These are phyloP conservation scores for Schizophyllum commune DNA, from an alignment of 1,284 basidiomycete species.

Conservation along the genomic window DNA sequence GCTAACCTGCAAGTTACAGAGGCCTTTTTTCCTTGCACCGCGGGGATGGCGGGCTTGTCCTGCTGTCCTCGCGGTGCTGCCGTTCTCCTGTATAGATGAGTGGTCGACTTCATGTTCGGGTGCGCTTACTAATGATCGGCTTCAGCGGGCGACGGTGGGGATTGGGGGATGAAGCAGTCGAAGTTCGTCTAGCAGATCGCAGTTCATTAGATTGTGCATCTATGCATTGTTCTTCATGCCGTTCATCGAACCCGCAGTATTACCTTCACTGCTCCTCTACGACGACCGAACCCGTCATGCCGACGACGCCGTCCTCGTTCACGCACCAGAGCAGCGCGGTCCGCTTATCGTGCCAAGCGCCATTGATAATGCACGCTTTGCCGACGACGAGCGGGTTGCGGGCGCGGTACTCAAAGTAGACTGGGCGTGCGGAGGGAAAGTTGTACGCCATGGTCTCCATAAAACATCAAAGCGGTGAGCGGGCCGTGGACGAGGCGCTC, in stretches of 20 bases:
- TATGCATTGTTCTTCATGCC: no score
- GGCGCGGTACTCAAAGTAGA: conserved; percentile 65
- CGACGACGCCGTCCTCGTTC: conserved; percentile 53
- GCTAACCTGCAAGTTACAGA: no score
- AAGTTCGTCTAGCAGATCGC: no score
- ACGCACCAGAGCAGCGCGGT: conserved; percentile 45
- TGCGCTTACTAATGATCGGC: no score
- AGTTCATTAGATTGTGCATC: no score
- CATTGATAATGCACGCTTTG: conserved; percentile 46
- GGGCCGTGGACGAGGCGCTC: conserved; percentile 81
- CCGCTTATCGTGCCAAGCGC: conserved; percentile 34
- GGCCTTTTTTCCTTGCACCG: no score
- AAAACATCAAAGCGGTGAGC: conserved; percentile 68
- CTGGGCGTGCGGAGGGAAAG: conserved; percentile 36
- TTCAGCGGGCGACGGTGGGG: no score
- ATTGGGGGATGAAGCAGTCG: no score
- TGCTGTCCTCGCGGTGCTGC: no score
- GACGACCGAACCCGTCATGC: conserved; percentile 56
- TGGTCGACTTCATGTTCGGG: no score
- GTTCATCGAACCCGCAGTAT: neutral
- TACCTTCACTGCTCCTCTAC: neutral
- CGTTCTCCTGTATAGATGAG: no score
- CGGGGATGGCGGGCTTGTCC: no score
- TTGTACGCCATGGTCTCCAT: conserved; percentile 51
- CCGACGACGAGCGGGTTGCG: conserved; percentile 67